A percentile compares a stretch with the other conserved stretches of the same genome.
These are phyloP conservation scores for Gaertneriomyces sp. DNA, from an alignment of 192 early-diverging fungal genomes.

Conservation along the genomic window DNA sequence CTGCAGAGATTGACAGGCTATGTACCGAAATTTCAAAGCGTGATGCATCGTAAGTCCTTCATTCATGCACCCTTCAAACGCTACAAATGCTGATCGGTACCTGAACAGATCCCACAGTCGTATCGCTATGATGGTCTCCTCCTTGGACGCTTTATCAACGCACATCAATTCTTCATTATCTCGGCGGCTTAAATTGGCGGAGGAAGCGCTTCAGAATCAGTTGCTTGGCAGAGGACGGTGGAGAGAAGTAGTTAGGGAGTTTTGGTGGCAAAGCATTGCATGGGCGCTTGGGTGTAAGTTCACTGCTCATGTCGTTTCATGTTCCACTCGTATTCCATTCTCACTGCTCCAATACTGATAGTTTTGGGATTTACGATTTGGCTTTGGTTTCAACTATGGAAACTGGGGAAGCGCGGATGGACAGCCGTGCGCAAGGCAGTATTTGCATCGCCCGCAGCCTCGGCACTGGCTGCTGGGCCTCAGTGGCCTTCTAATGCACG, in stretches of 20 bases:
- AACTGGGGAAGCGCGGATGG: background rate
- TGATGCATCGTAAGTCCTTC: no score
- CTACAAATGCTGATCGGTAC: no score
- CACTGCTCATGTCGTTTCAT: no score
- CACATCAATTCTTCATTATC: constrained; percentile 17
- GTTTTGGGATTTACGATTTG: constrained; percentile 23
- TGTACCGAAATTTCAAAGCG: no score
- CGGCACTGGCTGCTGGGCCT: no score
- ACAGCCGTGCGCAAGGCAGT: background rate
- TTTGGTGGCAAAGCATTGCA: constrained; percentile 10
- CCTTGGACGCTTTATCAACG: constrained; percentile 11
- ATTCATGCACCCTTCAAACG: no score
- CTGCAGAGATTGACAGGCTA: no score
- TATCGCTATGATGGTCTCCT: constrained; percentile 9
- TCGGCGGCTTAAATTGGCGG: constrained; percentile 16
- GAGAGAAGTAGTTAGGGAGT: constrained; percentile 4
- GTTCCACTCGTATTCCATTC: no score
- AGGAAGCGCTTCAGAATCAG: constrained; percentile 14
- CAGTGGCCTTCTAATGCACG: no score
- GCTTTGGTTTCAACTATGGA: constrained; percentile 28
- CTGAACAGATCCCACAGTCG: background rate
- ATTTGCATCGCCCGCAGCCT: no score
- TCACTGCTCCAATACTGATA: background rate
- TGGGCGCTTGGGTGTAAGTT: constrained; percentile 11
- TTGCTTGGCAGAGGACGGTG: background rate